These are phyloP conservation scores for Mycena sanguinolenta DNA, from an alignment of 768 basidiomycete species.

Conservation along the genomic window DNA sequence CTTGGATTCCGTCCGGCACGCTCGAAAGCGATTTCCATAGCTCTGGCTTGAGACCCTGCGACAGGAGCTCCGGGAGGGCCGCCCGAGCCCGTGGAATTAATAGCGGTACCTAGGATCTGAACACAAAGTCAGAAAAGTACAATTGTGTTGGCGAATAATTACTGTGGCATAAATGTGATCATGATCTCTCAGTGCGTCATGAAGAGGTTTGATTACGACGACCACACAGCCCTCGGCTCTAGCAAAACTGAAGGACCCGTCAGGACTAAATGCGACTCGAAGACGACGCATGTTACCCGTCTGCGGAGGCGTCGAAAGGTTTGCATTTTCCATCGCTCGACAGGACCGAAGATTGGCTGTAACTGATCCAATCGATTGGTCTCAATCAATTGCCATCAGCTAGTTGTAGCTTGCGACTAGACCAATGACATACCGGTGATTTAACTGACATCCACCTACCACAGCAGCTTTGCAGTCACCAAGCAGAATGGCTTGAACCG, in stretches of 20 bases:
- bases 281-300: slow-evolving; percentile 51
- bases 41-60: slow-evolving; percentile 52
- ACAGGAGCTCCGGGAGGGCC: slow-evolving; percentile 56
- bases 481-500: slow-evolving; percentile 48
- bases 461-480: slow-evolving; percentile 56
- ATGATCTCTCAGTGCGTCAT: slow-evolving; percentile 52
- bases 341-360: slow-evolving; percentile 40
- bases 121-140: not conserved
- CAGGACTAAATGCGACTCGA: not conserved
- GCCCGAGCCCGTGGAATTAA: slow-evolving; percentile 52
- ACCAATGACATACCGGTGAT: slow-evolving; percentile 41
- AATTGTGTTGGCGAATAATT: slow-evolving; percentile 16
- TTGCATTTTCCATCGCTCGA: slow-evolving; percentile 50
- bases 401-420: slow-evolving; percentile 17
- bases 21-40: slow-evolving; percentile 53
- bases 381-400: slow-evolving; percentile 41
- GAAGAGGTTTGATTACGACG: slow-evolving; percentile 56
- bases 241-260: slow-evolving; percentile 47
- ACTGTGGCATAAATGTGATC: slow-evolving; percentile 59
- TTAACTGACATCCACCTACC: slow-evolving; percentile 50
- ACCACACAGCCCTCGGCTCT: slow-evolving; percentile 55
- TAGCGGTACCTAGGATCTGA: slow-evolving; percentile 56
- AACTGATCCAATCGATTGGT: slow-evolving; percentile 43
- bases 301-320: slow-evolving; percentile 48
- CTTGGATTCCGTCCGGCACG: slow-evolving; percentile 46